Conservation (phyloP, 2,329 filamentous ascomycete genomes). For the Exserohilum turcica region DNA sequence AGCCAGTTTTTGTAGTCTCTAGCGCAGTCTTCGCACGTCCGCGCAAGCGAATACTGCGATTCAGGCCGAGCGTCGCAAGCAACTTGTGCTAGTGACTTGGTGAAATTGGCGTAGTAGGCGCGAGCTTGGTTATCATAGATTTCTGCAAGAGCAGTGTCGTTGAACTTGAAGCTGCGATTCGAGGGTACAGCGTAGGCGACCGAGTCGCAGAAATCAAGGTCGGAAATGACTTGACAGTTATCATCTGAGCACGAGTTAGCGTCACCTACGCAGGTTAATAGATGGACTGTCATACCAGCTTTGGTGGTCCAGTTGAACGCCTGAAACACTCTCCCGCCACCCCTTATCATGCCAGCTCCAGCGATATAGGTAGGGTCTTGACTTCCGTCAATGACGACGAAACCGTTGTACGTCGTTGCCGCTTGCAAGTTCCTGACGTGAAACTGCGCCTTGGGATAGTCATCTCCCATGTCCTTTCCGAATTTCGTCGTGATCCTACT, state of each 20-base stretch:
- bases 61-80: constrained; percentile 78
- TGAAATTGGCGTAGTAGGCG: constrained; percentile 75
- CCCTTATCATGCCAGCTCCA: constrained; percentile 57
- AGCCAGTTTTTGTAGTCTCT: constrained; percentile 91
- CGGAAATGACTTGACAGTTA: constrained; percentile 84
- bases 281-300: constrained; percentile 62
- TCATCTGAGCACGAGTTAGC: constrained; percentile 57
- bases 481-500: constrained; percentile 72
- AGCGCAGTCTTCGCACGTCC: constrained; percentile 75
- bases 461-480: constrained; percentile 58
- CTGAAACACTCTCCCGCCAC: constrained; percentile 77
- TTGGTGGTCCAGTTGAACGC: constrained; percentile 79
- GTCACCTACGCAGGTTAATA: not conserved
- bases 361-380: constrained; percentile 55
- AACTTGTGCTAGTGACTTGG: constrained; percentile 79
- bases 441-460: constrained; percentile 79
- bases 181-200: constrained; percentile 90
- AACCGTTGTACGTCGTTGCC: constrained; percentile 72
- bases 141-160: constrained; percentile 64
- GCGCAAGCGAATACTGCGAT: constrained; percentile 79
- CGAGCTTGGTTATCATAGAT: constrained; percentile 80
- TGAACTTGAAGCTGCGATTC: constrained; percentile 68
- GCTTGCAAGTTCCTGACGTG: constrained; percentile 76
- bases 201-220: constrained; percentile 86
- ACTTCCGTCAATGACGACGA: constrained; percentile 69